A percentile compares a stretch with the other conserved stretches of the same genome.
These are phyloP conservation scores for Phoenix dactylifera DNA, from an alignment of 176 grass and related monocot species.

Conservation along the genomic window DNA sequence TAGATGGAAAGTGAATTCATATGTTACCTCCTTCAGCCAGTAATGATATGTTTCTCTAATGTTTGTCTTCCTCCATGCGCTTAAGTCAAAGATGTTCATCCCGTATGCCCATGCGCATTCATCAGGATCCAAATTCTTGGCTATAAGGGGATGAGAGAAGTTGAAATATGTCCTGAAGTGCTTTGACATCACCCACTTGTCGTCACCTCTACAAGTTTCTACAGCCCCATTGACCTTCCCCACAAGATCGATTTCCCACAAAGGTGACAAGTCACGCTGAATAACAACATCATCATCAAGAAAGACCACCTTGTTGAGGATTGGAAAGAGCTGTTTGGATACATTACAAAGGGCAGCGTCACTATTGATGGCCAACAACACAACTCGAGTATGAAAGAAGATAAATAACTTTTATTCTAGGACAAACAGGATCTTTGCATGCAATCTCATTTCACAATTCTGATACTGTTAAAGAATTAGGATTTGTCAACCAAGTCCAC, in stretches of 20 bases:
- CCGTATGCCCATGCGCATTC: conserved; percentile 93
- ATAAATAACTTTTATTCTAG: too few species aligned
- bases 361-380: too few species aligned
- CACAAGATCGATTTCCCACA: conserved; percentile 68
- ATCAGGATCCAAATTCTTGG: conserved; percentile 62
- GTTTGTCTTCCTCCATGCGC: conserved; percentile 74
- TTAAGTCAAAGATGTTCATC: conserved; percentile 88
- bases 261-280: conserved; percentile 72
- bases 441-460: too few species aligned
- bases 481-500: too few species aligned
- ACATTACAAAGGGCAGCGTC: conserved; percentile 13
- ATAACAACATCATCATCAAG: conserved; percentile 89
- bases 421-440: too few species aligned
- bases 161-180: conserved; percentile 91
- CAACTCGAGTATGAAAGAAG: too few species aligned
- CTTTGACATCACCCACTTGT: conserved; percentile 93
- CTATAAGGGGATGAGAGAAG: conserved; percentile 76
- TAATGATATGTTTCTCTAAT: conserved; percentile 87
- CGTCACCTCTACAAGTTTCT: conserved; percentile 73
- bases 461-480: too few species aligned
- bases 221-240: conserved; percentile 93
- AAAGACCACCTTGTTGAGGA: conserved; percentile 86
- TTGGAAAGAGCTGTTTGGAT: conserved; percentile 68
- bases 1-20: background rate
- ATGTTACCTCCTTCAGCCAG: conserved; percentile 82